These are phyloP conservation scores for Apiosordaria backusii DNA, from an alignment of 495 filamentous ascomycete species.

Conservation along the genomic window DNA sequence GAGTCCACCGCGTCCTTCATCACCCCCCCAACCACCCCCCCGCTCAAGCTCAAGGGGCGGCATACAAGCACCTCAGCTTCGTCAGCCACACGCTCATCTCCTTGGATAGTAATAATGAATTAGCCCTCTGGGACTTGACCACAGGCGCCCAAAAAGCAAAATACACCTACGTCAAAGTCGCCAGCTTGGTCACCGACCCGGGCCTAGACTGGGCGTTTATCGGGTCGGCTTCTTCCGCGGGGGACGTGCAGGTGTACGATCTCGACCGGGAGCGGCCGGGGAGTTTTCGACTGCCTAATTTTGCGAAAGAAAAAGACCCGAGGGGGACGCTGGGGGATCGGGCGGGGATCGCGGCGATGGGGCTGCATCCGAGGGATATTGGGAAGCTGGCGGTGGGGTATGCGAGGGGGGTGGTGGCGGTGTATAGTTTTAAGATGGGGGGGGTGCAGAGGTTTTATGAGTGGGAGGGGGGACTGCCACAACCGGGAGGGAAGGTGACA, in stretches of 20 bases:
- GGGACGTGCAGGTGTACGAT: slow-evolving; percentile 86
- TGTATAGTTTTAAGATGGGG: slow-evolving; percentile 91
- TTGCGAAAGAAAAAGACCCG: slow-evolving; percentile 68
- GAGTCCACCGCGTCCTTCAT: slow-evolving; percentile 70
- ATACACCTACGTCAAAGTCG: slow-evolving; percentile 71
- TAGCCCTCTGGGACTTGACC: slow-evolving; percentile 71
- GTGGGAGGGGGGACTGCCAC: slow-evolving; percentile 64
- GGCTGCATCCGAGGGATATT: slow-evolving; percentile 87
- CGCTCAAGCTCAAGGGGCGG: slow-evolving; percentile 15
- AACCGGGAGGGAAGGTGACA: slow-evolving; percentile 17
- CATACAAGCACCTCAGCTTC: slow-evolving; percentile 40
- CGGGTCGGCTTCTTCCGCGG: slow-evolving; percentile 57
- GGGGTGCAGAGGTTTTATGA: slow-evolving; percentile 71
- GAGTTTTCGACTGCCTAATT: slow-evolving; percentile 74
- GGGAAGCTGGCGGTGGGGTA: slow-evolving; percentile 90
- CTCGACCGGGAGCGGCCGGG: slow-evolving; percentile 75
- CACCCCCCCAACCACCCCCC: slow-evolving; percentile 52
- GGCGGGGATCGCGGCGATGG: slow-evolving; percentile 57
- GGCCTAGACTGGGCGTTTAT: slow-evolving; percentile 88
- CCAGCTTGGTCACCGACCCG: slow-evolving; percentile 72
- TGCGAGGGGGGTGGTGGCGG: slow-evolving; percentile 68
- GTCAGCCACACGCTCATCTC: slow-evolving; percentile 72
- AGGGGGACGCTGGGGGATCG: slow-evolving; percentile 18
- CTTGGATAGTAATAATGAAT: slow-evolving; percentile 77
- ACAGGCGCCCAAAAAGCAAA: slow-evolving; percentile 55